Base-by-base conservation (phyloP, 805 yeast genomes). In the Suhomyces emberorum region DNA sequence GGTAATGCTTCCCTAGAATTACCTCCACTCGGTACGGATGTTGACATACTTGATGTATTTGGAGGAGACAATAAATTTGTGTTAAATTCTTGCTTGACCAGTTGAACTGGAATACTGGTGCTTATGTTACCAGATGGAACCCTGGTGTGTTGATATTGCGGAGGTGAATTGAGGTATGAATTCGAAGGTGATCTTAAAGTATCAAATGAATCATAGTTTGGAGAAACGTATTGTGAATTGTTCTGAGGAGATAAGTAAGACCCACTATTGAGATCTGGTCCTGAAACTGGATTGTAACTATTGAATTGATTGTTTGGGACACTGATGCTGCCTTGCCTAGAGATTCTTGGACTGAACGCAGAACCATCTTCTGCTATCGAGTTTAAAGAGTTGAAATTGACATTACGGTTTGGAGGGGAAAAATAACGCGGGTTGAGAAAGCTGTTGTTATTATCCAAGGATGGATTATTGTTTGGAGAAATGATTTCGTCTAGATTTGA, bases 371-470 rank as follows among this genome's bases (percentile, higher is more conserved):
- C 69, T 10, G 65, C 61, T 28, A 64, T 64, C 2, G 65, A 46
- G 38, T 61, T 57, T 28, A 64, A 53, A 25, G 52, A 43, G 44
- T 52, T 49, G 37, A 47, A 62, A 35, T 52, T 48, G 10, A 49
- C 36, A 10, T 42, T 35, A 23, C 55, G 51, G 9, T 54, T 50
- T 8, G 61, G 57, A 3, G 74, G 74, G 4, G 70, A 64, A 34
- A 69, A 69, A 44, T 66, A 68, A 39, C 64, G 69, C 4, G 70
- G 55, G 25, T 61, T 59, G 18, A 60, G 40, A 30, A 63, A 63
- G 33, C 48, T 44, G 36, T 43, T 43, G 38, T 39, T 41, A 25
- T 37, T 32, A 25, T 22, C 34, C 20, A 9, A 7, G 15, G 34
- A 7, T 6, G 24, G 28, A 17, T 23, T 32, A 30, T 47, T 50